Conservation (phyloP, 1,284 basidiomycete species). For the Tilletia caries region DNA sequence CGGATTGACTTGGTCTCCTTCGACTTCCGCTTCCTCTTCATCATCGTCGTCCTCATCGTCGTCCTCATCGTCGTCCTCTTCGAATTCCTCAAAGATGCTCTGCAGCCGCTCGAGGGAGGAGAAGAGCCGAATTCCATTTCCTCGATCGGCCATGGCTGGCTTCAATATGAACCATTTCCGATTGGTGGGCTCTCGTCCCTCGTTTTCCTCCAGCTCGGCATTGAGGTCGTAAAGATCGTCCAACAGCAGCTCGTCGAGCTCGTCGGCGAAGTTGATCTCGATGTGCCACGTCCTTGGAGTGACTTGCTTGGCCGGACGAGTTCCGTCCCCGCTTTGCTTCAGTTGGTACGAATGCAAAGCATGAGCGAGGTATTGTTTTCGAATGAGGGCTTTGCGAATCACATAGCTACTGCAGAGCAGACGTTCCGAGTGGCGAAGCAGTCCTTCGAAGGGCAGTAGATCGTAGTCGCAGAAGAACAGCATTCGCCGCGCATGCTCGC, state of each 20-base stretch:
- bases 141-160: slow-evolving; percentile 94
- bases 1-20: neutral
- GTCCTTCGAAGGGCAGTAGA: slow-evolving; percentile 42
- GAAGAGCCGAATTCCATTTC: slow-evolving; percentile 90
- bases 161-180: slow-evolving; percentile 66
- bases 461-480: slow-evolving; percentile 51
- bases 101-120: slow-evolving; percentile 71
- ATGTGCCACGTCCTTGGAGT: slow-evolving; percentile 80
- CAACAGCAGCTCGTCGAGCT: slow-evolving; percentile 86
- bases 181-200: slow-evolving; percentile 50
- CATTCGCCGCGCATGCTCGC: slow-evolving; percentile 18
- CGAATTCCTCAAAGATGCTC: slow-evolving; percentile 80
- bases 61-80: slow-evolving; percentile 61
- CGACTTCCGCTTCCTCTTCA: slow-evolving; percentile 25
- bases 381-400: slow-evolving; percentile 86
- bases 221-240: slow-evolving; percentile 91
- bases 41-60: slow-evolving; percentile 53
- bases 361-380: slow-evolving; percentile 86
- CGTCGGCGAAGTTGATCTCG: slow-evolving; percentile 86
- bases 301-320: slow-evolving; percentile 14
- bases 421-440: slow-evolving; percentile 25
- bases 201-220: slow-evolving; percentile 58
- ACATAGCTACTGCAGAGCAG: slow-evolving; percentile 75
- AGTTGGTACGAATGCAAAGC: slow-evolving; percentile 60
- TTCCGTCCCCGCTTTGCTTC: slow-evolving; percentile 22